Evolutionary conservation across 768 basidiomycete genomes (phyloP), one percentile per base, ranked within the genome.

Genomic region (Termitomyces sp.): DNA sequence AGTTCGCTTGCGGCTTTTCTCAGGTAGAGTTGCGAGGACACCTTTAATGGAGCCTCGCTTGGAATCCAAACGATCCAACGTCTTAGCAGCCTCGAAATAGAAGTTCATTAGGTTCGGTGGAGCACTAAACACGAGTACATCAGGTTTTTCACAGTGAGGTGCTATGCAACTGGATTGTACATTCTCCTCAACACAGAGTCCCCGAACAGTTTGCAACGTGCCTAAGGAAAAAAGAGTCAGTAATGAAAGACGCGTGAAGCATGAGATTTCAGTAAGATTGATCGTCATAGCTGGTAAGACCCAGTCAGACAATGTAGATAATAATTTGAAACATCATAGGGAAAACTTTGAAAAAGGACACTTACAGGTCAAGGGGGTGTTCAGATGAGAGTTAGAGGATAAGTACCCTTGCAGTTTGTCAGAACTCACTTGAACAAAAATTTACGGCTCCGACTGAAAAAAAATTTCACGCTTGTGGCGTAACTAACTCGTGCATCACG

Each of bases 261-360:
- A 66, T 32, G 24, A 35, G 1, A 59, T 48, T 48, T 78, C 71
- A 82, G 76, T 53, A 61, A 63, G 56, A 51, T 67, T 53, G 63
- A 60, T 88, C 88, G 78, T 84, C 87, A 83, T 66, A 67, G 72
- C 75, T 74, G 76, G 76, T 70, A 62, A 64, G 66, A 72, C 75
- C 81, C 80, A 78, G 79, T 93, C 84, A 68, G 92, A 91, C 90
- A 92, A 93, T 93, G 92, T 93, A 92, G 92, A 92, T 92, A 92
- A 91, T 77, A 75, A 68, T 57, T 74, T 71, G 68, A 66, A 75
- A 69, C 85, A 90, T 89, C 88, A 89, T 80, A 53, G 40, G 63
- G 55, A n/a, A 57, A 54, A 28, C 32, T 45, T 13, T 7, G 40
- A 46, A 58, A 54, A 33, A 32, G 32, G 28, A 58, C n/a, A 52